A percentile compares a stretch with the other conserved stretches of the same genome.
Evolutionary conservation across 306 rosid species (phyloP).

Genomic region (Prunus mume): DNA sequence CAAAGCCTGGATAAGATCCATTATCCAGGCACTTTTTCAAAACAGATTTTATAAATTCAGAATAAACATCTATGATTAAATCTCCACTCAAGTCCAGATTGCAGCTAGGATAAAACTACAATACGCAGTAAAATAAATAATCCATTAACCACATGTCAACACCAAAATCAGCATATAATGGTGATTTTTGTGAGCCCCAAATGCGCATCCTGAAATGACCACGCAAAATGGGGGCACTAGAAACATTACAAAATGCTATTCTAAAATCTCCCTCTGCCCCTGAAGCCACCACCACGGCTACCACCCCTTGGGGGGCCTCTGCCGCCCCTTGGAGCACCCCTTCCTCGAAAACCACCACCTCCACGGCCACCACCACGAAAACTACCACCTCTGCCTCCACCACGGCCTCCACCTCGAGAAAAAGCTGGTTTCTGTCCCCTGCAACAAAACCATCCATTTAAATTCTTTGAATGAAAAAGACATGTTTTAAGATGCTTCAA

Average conservation of each 20-base stretch:
- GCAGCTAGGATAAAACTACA: constrained; percentile 6
- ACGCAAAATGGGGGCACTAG: constrained; percentile 26
- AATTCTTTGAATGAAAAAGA: neutral
- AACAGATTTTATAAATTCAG: neutral
- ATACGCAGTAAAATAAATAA: constrained; percentile 22
- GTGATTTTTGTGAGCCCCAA: constrained; percentile 8
- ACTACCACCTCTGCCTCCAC: constrained; percentile 42
- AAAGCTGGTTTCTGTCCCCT: constrained; percentile 63
- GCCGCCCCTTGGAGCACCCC: constrained; percentile 83
- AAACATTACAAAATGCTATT: constrained; percentile 25
- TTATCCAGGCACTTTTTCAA: neutral
- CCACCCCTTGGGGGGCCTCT: constrained; percentile 75
- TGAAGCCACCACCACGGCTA: constrained; percentile 71
- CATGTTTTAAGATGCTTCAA: neutral
- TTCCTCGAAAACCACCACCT: constrained; percentile 72
- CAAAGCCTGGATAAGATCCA: too few relatives aligned
- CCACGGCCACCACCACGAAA: constrained; percentile 53
- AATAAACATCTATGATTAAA: neutral
- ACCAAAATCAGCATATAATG: constrained; percentile 16
- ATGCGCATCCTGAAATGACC: constrained; percentile 21
- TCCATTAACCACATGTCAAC: constrained; percentile 20
- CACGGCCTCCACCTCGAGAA: constrained; percentile 55
- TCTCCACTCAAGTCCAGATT: neutral
- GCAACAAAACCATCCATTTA: constrained; percentile 28
- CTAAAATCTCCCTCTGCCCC: constrained; percentile 88